Evolutionary conservation across 331 rosid species (phyloP).

Genomic region (Dryas integrifolia): DNA sequence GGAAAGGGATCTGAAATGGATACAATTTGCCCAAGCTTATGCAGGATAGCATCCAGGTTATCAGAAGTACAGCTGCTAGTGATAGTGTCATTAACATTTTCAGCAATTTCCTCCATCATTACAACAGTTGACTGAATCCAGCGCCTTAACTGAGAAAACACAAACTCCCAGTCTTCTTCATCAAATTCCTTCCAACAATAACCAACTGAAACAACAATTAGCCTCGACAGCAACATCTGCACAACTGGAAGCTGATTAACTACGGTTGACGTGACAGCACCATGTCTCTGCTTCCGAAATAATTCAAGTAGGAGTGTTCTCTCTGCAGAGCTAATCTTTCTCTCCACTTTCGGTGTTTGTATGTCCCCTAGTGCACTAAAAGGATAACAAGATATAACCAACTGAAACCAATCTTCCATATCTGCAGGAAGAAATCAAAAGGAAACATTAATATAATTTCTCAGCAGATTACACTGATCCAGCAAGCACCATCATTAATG

Average conservation of each 20-base stretch:
- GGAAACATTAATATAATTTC: conserved; percentile 26
- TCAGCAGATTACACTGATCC: neutral
- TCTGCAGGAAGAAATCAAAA: conserved; percentile 47
- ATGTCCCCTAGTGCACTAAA: conserved; percentile 49
- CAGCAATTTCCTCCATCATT: conserved; percentile 79
- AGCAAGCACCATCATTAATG: neutral
- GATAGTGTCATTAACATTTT: conserved; percentile 59
- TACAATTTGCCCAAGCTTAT: conserved; percentile 50
- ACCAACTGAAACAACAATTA: conserved; percentile 74
- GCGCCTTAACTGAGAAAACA: conserved; percentile 57
- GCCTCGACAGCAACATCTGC: conserved; percentile 76
- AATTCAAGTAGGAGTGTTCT: conserved; percentile 59
- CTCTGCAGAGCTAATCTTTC: conserved; percentile 57
- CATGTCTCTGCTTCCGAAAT: conserved; percentile 74
- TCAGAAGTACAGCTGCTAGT: conserved; percentile 35
- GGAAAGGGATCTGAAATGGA: conserved; percentile 56
- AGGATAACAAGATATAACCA: conserved; percentile 83
- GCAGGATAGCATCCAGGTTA: conserved; percentile 32
- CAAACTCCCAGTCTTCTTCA: conserved; percentile 87
- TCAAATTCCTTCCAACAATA: conserved; percentile 81
- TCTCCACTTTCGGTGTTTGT: conserved; percentile 53
- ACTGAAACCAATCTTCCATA: conserved; percentile 79
- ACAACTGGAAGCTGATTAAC: conserved; percentile 61
- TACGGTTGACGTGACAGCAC: conserved; percentile 48
- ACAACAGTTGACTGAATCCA: conserved; percentile 88